These are phyloP conservation scores for Psilocybe mexicana DNA, from an alignment of 1,284 basidiomycete species.

Conservation along the genomic window DNA sequence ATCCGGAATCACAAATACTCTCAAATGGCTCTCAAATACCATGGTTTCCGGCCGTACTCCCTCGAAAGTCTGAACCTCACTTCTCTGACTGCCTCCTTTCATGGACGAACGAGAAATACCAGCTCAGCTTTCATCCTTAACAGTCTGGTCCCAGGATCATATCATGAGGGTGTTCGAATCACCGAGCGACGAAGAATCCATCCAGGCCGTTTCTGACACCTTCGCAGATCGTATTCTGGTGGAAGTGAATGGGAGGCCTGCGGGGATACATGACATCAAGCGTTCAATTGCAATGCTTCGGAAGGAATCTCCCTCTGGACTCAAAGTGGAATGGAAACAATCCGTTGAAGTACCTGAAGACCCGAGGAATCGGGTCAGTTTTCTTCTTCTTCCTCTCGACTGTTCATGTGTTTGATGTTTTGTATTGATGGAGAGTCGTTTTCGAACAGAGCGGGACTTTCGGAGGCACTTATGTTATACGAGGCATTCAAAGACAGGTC, in stretches of 20 bases:
- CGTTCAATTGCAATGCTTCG: slow-evolving; percentile 49
- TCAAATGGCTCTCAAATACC: no score
- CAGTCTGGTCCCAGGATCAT: slow-evolving; percentile 54
- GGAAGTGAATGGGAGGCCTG: slow-evolving; percentile 45
- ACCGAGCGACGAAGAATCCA: slow-evolving; percentile 41
- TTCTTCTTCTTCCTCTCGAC: slow-evolving; percentile 2
- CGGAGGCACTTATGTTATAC: slow-evolving; percentile 53
- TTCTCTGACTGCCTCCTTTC: no score
- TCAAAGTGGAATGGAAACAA: slow-evolving; percentile 52
- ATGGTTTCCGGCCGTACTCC: no score
- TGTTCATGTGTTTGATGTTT: background rate
- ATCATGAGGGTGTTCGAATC: slow-evolving; percentile 56
- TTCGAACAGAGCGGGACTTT: slow-evolving; percentile 45
- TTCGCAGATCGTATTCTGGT: slow-evolving; percentile 44
- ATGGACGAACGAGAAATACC: background rate
- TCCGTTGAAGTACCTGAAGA: slow-evolving; percentile 46
- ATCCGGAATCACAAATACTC: background rate
- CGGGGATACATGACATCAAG: slow-evolving; percentile 42
- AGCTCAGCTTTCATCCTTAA: slow-evolving; percentile 40
- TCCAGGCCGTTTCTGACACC: slow-evolving; percentile 46
- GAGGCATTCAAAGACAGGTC: slow-evolving; percentile 43
- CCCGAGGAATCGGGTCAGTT: slow-evolving; percentile 43
- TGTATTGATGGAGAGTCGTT: background rate
- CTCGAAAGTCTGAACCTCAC: no score
- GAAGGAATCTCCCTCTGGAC: slow-evolving; percentile 33